Evolutionary conservation across 2,329 filamentous ascomycete genomes (phyloP), one percentile per base, ranked within the genome.

Genomic region (Calonectria pseudoturangicola): DNA sequence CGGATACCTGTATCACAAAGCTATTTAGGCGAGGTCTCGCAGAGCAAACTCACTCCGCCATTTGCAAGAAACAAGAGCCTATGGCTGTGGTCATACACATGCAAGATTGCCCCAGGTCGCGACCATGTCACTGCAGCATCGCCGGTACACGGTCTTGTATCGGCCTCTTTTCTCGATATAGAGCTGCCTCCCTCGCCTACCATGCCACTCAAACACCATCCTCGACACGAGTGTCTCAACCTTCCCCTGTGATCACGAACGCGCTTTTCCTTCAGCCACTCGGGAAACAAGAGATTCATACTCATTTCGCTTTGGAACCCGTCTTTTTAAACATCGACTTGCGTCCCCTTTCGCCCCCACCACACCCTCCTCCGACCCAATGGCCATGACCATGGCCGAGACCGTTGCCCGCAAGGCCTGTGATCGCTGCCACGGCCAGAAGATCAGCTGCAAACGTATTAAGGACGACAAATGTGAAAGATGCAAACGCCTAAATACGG

Each of bases 381-480:
- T 72, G 81, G 81, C 76, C 70, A 75, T 79, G 76, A 81, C 75
- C 77, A 85, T 85, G 84, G 76, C 82, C 75, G 84, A 85, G 72
- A 81, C 78, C 66, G 77, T 82, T 72, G 84, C 82, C 73, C 84
- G 86, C 69, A 86, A 85, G 70, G 86, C 86, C 69, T 88, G 86
- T 79, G 86, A 88, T 77, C 84, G 85, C 73, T 88, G 86, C 75
- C 86, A 88, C 75, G 78, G 78, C 21, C 86, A 87, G 76, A 88
- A 88, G 77, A 81, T 88, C 71, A 85, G 84, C 74, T 88, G 86
- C 80, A 87, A 85, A 76, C 83, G 86, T 63, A 77, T 81, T 69
- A 82, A 81, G 70, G 83, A 83, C 65, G 84, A 84, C 60, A 76
- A 83, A 25, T 87, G 86, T 76, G 85, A 87, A 76, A 81, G 86